These are phyloP conservation scores for Erigeron philadelphicus DNA, from an alignment of 140 eudicot genomes.

Conservation along the genomic window DNA sequence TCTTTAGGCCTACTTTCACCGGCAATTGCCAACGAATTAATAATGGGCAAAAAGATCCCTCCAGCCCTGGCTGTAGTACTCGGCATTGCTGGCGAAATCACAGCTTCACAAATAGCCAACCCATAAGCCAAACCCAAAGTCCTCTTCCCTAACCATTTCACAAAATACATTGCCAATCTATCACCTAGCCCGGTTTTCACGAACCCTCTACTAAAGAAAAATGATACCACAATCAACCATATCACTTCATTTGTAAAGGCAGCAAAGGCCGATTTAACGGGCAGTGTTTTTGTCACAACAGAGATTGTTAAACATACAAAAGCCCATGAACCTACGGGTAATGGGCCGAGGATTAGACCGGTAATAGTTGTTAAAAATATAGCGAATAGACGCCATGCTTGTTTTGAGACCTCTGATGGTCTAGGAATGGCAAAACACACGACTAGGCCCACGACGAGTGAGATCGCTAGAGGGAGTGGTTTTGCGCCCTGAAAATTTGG, in stretches of 20 bases:
- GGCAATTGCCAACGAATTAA: constrained; percentile 57
- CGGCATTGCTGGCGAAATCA: constrained; percentile 79
- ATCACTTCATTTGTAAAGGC: constrained; percentile 88
- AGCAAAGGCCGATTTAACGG: constrained; percentile 59
- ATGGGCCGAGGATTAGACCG: constrained; percentile 61
- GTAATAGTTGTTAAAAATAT: constrained; percentile 65
- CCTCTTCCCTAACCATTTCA: constrained; percentile 68
- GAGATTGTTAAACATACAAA: constrained; percentile 52
- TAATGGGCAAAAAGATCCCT: constrained; percentile 79
- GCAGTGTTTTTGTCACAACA: constrained; percentile 59
- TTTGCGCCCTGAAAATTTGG: constrained; percentile 43
- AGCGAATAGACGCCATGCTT: constrained; percentile 75
- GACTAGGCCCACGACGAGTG: constrained; percentile 47
- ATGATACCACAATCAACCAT: constrained; percentile 71
- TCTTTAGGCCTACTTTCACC: constrained; percentile 68
- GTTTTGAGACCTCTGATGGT: constrained; percentile 42
- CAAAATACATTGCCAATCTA: constrained; percentile 76
- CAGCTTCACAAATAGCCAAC: constrained; percentile 56
- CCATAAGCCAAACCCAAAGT: constrained; percentile 80
- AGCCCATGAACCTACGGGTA: constrained; percentile 89
- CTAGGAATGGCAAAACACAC: constrained; percentile 71
- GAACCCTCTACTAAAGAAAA: constrained; percentile 73
- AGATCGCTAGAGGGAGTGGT: constrained; percentile 45
- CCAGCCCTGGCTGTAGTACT: constrained; percentile 90
- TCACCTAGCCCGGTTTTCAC: constrained; percentile 85